Evolutionary conservation across 2,329 filamentous ascomycete species (phyloP), one percentile per base, ranked within the genome.

Genomic region (Alternaria brassicicola): DNA sequence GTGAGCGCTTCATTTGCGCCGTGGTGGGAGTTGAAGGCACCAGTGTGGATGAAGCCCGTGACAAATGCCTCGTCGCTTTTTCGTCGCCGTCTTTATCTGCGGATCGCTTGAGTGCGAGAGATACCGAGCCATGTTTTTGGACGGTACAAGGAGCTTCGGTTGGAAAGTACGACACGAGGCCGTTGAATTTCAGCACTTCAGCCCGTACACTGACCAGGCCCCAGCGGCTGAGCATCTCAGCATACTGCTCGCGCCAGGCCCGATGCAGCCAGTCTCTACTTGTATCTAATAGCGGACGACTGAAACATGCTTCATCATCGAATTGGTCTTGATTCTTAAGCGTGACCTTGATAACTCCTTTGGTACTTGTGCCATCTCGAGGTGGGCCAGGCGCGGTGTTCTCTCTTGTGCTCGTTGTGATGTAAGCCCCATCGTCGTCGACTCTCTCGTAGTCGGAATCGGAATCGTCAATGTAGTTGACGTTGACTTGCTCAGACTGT

Each of bases 191-290:
- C 25, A 87, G 77, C 2, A 89, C 77, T 70, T 89, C 86, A 13
- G 83, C 82, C 48, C 82, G 80, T 62, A 84, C 78, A 21, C 84
- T 79, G 12, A 81, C 76, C 10, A 89, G 64, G 12, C 81, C 81
- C 86, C 86, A 88, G 8, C 83, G 81, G n/a, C 82, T 82, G 4
- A 89, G 78, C 54, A 86, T 77, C 46, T 86, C 78, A 3, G 86
- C 85, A 71, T 89, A 89, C 42, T 82, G 78, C 49, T 79, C 75
- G 39, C 85, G 81, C 76, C 87, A 89, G 2, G 81, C 77, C 6
- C 74, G 76, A 64, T 84, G 84, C 41, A 83, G 76, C 63, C 72
- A 74, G 19, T 80, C 78, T 42, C 83, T 79, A 9, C 76, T 77
- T 42, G 78, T 76, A 41, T 86, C 80, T 6, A 88, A 74, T 19